Evolutionary conservation across 2,329 filamentous ascomycete species (phyloP).

Genomic region (Ceratocystis cacaofunesta): DNA sequence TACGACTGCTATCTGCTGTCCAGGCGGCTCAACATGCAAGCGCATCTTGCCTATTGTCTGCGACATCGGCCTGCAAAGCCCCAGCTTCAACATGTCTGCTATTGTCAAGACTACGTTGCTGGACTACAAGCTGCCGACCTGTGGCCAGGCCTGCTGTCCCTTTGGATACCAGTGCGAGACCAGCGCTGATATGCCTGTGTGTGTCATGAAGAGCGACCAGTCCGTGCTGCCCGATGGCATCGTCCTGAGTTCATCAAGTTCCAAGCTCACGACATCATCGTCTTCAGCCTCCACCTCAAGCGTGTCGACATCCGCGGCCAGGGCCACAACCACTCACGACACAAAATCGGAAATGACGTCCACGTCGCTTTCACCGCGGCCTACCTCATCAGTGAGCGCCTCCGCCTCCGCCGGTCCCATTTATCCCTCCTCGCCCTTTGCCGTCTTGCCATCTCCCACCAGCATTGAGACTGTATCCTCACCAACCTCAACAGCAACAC

Average conservation of each 20-base stretch:
- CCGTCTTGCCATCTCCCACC: neutral
- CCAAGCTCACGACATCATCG: slow-evolving; percentile 11
- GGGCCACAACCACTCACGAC: slow-evolving; percentile 18
- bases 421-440: neutral
- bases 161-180: slow-evolving; percentile 51
- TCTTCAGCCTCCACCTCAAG: slow-evolving; percentile 17
- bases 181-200: slow-evolving; percentile 24
- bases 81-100: slow-evolving; percentile 38
- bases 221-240: slow-evolving; percentile 24
- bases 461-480: neutral
- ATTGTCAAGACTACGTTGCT: slow-evolving; percentile 53
- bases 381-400: slow-evolving; percentile 16
- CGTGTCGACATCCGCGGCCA: slow-evolving; percentile 19
- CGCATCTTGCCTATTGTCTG: slow-evolving; percentile 50
- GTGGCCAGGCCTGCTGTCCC: slow-evolving; percentile 51
- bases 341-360: slow-evolving; percentile 20
- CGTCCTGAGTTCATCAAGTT: slow-evolving; percentile 19
- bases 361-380: neutral
- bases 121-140: slow-evolving; percentile 38
- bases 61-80: slow-evolving; percentile 46
- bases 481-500: neutral
- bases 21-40: slow-evolving; percentile 40
- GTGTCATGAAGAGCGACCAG: slow-evolving; percentile 39
- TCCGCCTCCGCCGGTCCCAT: neutral
- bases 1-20: slow-evolving; percentile 59